These are phyloP conservation scores for Backusella sp. DNA, from an alignment of 192 early-diverging fungal species.

Conservation along the genomic window DNA sequence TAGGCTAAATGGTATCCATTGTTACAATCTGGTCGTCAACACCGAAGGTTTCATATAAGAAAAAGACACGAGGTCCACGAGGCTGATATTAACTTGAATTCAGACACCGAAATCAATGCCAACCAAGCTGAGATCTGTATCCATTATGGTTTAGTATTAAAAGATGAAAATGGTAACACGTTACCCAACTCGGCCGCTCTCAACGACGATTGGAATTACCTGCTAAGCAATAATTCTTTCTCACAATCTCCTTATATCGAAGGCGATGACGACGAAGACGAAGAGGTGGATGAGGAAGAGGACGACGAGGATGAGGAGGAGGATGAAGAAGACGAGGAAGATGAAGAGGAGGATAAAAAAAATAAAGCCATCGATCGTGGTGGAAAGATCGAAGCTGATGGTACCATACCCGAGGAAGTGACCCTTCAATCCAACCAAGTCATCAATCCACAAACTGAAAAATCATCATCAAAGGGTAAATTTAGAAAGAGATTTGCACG, in stretches of 20 bases:
- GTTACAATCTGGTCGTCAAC: neutral
- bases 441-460: neutral
- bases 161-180: slow-evolving; percentile 2
- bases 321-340: neutral
- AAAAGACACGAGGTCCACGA: slow-evolving; percentile 18
- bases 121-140: slow-evolving; percentile 10
- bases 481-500: neutral
- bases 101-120: neutral
- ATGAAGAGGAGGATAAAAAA: neutral
- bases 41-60: slow-evolving; percentile 13
- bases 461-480: neutral
- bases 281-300: neutral
- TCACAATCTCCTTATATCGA: neutral
- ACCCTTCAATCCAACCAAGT: neutral
- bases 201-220: slow-evolving; percentile 9
- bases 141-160: slow-evolving; percentile 3
- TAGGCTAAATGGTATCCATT: slow-evolving; percentile 45
- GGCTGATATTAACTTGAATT: neutral
- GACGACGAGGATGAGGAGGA: neutral
- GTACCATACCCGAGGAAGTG: neutral
- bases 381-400: neutral
- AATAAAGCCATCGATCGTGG: neutral
- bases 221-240: neutral
- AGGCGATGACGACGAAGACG: neutral
- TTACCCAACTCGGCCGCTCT: neutral